Evolutionary conservation across 768 basidiomycete genomes (phyloP).

Genomic region (Tylopilus plumbeoviolaceoides): DNA sequence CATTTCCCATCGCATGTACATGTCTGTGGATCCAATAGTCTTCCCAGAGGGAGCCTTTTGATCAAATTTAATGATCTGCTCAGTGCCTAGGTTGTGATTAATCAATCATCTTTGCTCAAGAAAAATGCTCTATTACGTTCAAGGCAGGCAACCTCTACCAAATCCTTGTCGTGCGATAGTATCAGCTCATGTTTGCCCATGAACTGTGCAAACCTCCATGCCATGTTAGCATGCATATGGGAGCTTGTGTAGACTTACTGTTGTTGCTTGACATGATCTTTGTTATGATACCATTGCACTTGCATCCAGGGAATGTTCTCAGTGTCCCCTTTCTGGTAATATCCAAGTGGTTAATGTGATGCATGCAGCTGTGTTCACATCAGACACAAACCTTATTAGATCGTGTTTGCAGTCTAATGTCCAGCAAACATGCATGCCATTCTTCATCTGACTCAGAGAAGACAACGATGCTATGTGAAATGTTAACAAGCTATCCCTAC

Average conservation of each 20-base stretch:
- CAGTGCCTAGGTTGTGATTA: not conserved
- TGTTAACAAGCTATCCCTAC: no score
- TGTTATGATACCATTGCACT: not conserved
- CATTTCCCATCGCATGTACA: not conserved
- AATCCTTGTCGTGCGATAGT: not conserved
- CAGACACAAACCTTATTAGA: no score
- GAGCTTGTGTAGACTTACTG: not conserved
- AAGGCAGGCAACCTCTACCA: not conserved
- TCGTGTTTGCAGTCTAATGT: not conserved
- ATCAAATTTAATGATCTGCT: not conserved
- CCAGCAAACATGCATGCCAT: not conserved
- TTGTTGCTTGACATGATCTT: not conserved
- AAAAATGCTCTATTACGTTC: not conserved
- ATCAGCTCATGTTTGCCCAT: not conserved
- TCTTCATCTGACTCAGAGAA: not conserved
- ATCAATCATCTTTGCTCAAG: not conserved
- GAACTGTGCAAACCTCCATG: not conserved
- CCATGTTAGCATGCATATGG: not conserved
- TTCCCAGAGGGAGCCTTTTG: not conserved
- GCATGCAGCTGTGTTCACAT: no score
- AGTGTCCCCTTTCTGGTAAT: no score
- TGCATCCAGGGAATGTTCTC: not conserved
- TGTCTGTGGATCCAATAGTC: not conserved
- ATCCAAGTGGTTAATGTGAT: no score
- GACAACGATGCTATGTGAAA: not conserved